A percentile compares a stretch with the other conserved stretches of the same genome.
Evolutionary conservation across 2,329 filamentous ascomycete genomes (phyloP).

Genomic region (Arthroderma sp.): DNA sequence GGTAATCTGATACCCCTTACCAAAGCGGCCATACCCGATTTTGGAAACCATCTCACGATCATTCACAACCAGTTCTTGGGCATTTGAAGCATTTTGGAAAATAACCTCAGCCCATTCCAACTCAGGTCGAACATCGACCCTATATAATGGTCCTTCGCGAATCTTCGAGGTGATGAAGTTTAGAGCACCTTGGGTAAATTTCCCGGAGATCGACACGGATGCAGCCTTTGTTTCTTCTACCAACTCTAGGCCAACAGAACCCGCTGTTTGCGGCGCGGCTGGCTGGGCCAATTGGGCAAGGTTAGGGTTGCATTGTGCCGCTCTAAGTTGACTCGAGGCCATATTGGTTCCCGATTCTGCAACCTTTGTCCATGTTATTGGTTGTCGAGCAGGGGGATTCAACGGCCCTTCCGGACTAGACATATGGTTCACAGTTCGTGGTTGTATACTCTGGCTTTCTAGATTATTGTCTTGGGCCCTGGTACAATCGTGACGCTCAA

Average conservation of each 20-base stretch:
- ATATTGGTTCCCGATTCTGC: not conserved
- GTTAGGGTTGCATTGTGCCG: not conserved
- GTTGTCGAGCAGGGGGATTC: not conserved
- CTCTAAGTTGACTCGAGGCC: not conserved
- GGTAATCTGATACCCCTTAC: constrained; percentile 18
- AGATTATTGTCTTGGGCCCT: no score
- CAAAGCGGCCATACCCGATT: constrained; percentile 22
- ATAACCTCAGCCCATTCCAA: constrained; percentile 22
- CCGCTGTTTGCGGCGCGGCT: not conserved
- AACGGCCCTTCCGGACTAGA: not conserved
- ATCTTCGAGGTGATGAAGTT: constrained; percentile 24
- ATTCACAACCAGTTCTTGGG: constrained; percentile 21
- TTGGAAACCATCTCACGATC: constrained; percentile 18
- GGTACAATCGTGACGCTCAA: no score
- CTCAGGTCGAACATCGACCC: constrained; percentile 21
- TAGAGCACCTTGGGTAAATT: constrained; percentile 11
- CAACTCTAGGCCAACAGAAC: constrained; percentile 1
- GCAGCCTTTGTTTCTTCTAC: constrained; percentile 16
- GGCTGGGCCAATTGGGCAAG: not conserved
- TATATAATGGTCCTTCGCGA: constrained; percentile 26
- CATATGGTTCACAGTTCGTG: not conserved
- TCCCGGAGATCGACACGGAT: constrained; percentile 15
- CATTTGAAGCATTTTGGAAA: constrained; percentile 27
- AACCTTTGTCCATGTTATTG: constrained; percentile 1
- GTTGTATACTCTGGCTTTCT: not conserved